Base-by-base conservation (phyloP, 352 stramenopile genomes). In the Pythium oligandrum region DNA sequence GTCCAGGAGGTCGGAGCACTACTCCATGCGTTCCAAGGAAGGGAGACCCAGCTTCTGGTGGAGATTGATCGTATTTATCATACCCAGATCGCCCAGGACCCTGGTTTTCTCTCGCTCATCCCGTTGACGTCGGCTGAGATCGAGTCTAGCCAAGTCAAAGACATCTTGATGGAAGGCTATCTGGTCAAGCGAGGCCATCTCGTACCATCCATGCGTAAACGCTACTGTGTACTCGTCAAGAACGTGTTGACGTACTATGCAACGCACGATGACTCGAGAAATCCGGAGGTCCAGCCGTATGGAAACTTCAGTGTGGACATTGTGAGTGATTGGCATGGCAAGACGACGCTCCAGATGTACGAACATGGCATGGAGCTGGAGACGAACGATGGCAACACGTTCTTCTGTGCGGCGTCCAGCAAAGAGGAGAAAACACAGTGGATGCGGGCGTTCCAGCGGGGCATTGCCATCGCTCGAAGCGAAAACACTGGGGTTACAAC, bases 31-130 rank as follows among this genome's bases (percentile, higher is more conserved):
- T 91, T 88, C 40, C 33, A 68, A 40, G 81, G 78, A 6, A 63
- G 75, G 2, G 81, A 91, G 51, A 54, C 54, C 6, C 59, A 67
- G 26, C 51, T 91, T 0, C 51, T 91, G 0, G 44, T 72, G 26
- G 65, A 90, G 46, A 82, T 91, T 45, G 81, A 91, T 54, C 68
- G 55, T 0, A 82, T 91, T 36, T 88, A 88, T 62, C 68, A 78
- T 51, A 88, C 60, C 3, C 48, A 72, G 0, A 30, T 89, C 3
- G 54, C 66, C 3, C 48, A 48, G 0, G 69, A 90, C 33, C 56
- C 71, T 0, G 40, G 42, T 0, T 75, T 73, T 44, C 44, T 64
- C 1, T 50, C 50, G 4, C 51, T 86, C 3, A 30, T 68, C 1
- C 59, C 53, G 12, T 26, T 26, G 17, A 26, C 17, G 17, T 68